Evolutionary conservation across 2,329 filamentous ascomycete genomes (phyloP), one percentile per base, ranked within the genome.

Genomic region (Botrytis fabae): DNA sequence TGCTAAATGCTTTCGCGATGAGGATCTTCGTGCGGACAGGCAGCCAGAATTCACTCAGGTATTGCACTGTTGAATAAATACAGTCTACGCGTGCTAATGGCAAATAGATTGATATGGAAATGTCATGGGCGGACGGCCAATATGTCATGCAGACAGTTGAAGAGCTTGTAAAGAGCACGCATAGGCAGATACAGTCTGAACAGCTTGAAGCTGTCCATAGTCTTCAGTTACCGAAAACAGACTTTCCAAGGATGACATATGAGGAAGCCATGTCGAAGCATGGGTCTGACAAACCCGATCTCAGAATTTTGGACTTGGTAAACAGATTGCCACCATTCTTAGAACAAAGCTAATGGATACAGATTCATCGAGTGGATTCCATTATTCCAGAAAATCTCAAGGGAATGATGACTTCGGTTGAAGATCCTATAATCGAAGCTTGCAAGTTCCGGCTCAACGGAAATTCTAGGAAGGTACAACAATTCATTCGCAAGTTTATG

Each of bases 1-100:
- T 83, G 97, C 96, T 2, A 91, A 90, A 76, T 99, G 96, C 80
- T 99, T 98, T 82, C 91, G 96, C 22, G 97, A 99, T 79, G 96
- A 99, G 80, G 97, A 98, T 81, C 85, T 96, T 51, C 88, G 96
- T 32, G 93, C 95, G 1, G 97, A 99, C 81, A 87, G 96, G 59
- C 96, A 99, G 80, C 97, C 96, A 0, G 96, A 99, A 80, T 99
- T 99, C 80, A 98, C 96, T 1, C 94, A 97, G 85, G 92, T 93
- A 78, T 81, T 51, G 28, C 54, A 51, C 46, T 16, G 54, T 35
- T 16, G 40, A 12, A 22, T 28, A 40, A 8, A 59, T 5, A 32
- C n/a, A n/a, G 7, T 57, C 2, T 35, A 51, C 46, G 63, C 16
- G 38, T 35, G 64, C 73, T 78, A 69, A 77, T 44, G 32, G 48